phyloP scores from a whole-genome alignment of 306 rosid species.

The Hylodesmum podocarpum region DNA sequence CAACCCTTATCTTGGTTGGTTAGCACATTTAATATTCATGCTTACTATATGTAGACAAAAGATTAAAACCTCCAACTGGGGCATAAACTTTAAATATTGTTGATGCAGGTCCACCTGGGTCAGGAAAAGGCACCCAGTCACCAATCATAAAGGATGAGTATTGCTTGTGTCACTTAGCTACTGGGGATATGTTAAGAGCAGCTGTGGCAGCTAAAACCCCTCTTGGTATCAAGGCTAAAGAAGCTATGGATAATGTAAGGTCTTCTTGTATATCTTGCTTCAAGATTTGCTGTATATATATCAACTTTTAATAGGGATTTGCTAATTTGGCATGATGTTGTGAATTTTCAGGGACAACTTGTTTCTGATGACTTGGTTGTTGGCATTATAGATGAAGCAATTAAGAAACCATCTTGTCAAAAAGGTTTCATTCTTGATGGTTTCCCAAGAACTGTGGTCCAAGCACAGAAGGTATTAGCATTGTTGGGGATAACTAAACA shows the following conservation, averaged over 20 bases:
- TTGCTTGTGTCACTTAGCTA: conserved; percentile 95
- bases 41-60: background rate
- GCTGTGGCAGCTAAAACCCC: conserved; percentile 93
- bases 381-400: conserved; percentile 83
- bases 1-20: background rate
- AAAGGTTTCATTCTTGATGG: conserved; percentile 91
- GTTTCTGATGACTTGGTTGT: conserved; percentile 85
- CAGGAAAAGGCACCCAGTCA: conserved; percentile 97
- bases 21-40: background rate
- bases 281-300: background rate
- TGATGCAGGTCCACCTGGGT: conserved; percentile 94
- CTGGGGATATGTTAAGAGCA: conserved; percentile 96
- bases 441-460: conserved; percentile 78
- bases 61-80: background rate
- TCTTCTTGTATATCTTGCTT: background rate
- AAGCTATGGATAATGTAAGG: conserved; percentile 87
- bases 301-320: conserved; percentile 2
- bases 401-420: conserved; percentile 79
- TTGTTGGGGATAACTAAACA: background rate
- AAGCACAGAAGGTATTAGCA: conserved; percentile 72
- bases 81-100: conserved; percentile 20
- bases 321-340: conserved; percentile 22
- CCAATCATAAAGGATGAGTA: conserved; percentile 91
- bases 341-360: conserved; percentile 69
- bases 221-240: conserved; percentile 90